Base-by-base conservation (phyloP, 257 asterid genomes). In the Gentiana dahurica region DNA sequence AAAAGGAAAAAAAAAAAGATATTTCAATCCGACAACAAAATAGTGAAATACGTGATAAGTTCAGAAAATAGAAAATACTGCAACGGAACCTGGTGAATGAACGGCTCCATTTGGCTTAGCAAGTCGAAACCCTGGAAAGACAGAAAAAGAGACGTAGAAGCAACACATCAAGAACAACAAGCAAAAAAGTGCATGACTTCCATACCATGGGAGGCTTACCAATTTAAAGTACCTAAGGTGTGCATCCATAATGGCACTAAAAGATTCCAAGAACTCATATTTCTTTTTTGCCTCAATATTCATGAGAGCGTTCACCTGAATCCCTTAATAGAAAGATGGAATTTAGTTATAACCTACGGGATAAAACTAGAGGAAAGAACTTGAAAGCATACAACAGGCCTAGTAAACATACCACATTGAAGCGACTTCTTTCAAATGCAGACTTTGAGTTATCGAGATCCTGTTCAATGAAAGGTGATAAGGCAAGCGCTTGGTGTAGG, bases 211-310 rank as follows among this genome's bases (percentile, higher is more conserved):
- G 34, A 72, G 53, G 67, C 77, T 32, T 54, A 87, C 98, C 98
- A 91, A 64, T 77, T 91, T 91, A 75, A 85, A 87, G 64, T 81
- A 91, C 65, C 95, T 88, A 55, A 91, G 77, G 70, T 91, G 98
- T 56, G 98, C 85, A 85, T 91, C 97, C 97, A 91, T 91, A 72
- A 91, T 81, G 58, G 98, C 98, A 67, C 97, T 91, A 70, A 87
- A 81, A 64, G 97, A 87, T 73, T 91, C 98, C 72, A 91, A 65
- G 79, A 91, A 91, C 82, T 83, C 94, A 32, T 79, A 83, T 68
- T 91, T 91, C 94, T 81, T 91, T 81, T 85, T 91, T 54, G 90
- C 88, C 68, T 91, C 98, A 67, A 87, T 65, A 76, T 85, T 87
- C 71, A 69, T 73, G 67, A 91, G 85, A 61, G 94, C 86, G 78